These are phyloP conservation scores for Magnusiomyces fungicola DNA, from an alignment of 1,139 yeast species.

Conservation along the genomic window DNA sequence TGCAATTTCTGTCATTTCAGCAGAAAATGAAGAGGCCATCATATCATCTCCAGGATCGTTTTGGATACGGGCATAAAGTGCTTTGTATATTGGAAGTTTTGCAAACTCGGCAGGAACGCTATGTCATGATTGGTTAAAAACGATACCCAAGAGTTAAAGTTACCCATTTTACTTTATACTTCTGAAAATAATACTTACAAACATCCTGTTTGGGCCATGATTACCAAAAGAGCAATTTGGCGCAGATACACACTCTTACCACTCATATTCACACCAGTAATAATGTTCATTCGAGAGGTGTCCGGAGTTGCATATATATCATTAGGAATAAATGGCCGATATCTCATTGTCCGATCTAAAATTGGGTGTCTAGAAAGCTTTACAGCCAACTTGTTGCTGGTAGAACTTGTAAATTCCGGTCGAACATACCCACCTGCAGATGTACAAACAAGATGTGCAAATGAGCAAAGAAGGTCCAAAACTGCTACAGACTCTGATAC, in stretches of 20 bases:
- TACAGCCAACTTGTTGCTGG: slow-evolving; percentile 26
- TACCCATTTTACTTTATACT: no score
- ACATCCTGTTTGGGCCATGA: slow-evolving; percentile 47
- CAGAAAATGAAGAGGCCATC: slow-evolving; percentile 40
- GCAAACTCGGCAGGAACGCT: slow-evolving; percentile 43
- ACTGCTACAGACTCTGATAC: slow-evolving; percentile 41
- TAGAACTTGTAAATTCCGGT: slow-evolving; percentile 30
- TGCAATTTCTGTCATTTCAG: slow-evolving; percentile 44
- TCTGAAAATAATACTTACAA: no score
- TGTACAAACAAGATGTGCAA: slow-evolving; percentile 29
- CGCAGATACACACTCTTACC: slow-evolving; percentile 47
- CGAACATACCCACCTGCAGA: slow-evolving; percentile 28
- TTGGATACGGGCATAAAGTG: slow-evolving; percentile 42
- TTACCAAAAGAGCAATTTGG: slow-evolving; percentile 40
- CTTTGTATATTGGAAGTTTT: slow-evolving; percentile 36
- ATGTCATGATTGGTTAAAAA: no score
- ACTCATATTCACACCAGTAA: slow-evolving; percentile 48
- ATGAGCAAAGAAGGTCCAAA: slow-evolving; percentile 38
- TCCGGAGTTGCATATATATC: slow-evolving; percentile 32
- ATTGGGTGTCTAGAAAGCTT: slow-evolving; percentile 39
- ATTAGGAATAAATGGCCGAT: slow-evolving; percentile 33
- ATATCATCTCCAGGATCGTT: slow-evolving; percentile 39
- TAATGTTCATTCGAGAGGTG: slow-evolving; percentile 37
- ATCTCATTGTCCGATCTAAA: slow-evolving; percentile 27
- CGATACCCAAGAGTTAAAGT: no score